These are phyloP conservation scores for Aspergillus pseudonomiae DNA, from an alignment of 2,329 filamentous ascomycete species.

Conservation along the genomic window DNA sequence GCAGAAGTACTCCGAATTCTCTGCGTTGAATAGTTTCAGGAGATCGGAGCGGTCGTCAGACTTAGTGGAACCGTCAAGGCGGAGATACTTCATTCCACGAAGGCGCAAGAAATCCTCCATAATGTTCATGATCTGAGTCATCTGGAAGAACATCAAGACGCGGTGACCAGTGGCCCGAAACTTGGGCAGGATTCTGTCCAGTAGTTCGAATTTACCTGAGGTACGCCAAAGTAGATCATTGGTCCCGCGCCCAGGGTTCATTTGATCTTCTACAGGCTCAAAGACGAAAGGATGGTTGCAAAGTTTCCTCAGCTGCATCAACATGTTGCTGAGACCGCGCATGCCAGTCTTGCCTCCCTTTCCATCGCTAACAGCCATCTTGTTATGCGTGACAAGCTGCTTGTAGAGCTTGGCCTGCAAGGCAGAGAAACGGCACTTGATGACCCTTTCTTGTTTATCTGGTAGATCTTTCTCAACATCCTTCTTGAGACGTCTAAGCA, in stretches of 20 bases:
- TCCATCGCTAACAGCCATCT: constrained; percentile 88
- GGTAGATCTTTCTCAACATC: constrained; percentile 98
- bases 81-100: constrained; percentile 80
- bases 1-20: constrained; percentile 91
- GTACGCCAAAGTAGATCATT: constrained; percentile 96
- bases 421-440: constrained; percentile 98
- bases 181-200: constrained; percentile 91
- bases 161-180: constrained; percentile 89
- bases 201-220: constrained; percentile 92
- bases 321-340: constrained; percentile 97
- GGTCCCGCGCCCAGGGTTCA: constrained; percentile 85
- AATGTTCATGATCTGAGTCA: constrained; percentile 99
- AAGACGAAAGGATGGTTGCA: constrained; percentile 99
- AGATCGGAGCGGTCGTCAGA: constrained; percentile 95
- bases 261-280: constrained; percentile 95
- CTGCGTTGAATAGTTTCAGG: constrained; percentile 84
- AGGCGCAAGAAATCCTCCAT: constrained; percentile 97
- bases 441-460: constrained; percentile 98
- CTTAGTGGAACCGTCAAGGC: constrained; percentile 95
- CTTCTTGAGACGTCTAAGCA: constrained; percentile 97
- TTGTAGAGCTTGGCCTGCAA: constrained; percentile 94
- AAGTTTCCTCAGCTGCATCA: constrained; percentile 98
- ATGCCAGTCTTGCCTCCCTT: constrained; percentile 94
- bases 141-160: constrained; percentile 99
- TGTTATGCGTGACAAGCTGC: constrained; percentile 95